Evolutionary conservation across 2,329 filamentous ascomycete genomes (phyloP), one percentile per base, ranked within the genome.

Genomic region (Ophiostoma novo-ulmi): DNA sequence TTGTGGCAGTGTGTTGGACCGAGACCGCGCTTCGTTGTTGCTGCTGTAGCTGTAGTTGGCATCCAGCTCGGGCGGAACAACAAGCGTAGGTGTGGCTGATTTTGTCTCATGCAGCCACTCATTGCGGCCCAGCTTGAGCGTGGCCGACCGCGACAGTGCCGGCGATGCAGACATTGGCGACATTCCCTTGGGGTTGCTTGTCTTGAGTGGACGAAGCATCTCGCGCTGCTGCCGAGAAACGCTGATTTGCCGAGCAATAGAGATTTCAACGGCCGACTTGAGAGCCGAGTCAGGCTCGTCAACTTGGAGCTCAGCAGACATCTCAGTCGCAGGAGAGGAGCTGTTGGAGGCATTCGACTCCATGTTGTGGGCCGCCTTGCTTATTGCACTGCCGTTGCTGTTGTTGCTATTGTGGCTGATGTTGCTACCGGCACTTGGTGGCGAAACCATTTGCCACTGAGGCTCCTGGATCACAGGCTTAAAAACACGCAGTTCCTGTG

Each of bases 191-290:
- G 38, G 73, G 67, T 76, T 73, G 71, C 75, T 76, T 31, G 78
- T 80, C 75, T 83, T 81, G 55, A 88, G 78, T 14, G 87, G 86
- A 67, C 84, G 82, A 22, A 90, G 79, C 73, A 89, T 79, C 75
- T 85, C 83, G 22, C 85, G 82, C 77, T 90, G 89, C 77, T 88
- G 83, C 14, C 85, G 80, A 14, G 87, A 89, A 36, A 91, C 81
- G 74, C 86, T 89, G 74, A 91, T 89, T 77, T 91, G 88, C 1
- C 89, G 82, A 0, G 88, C 88, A 74, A 91, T 90, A 1, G 88
- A 90, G 65, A 89, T 82, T 77, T 90, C 85, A 4, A 89, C 87
- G 1, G 88, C 86, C 63, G 83, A 83, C 73, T 84, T 83, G 17
- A 85, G 78, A 7, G 80, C 81, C 44, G 77, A 77, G 73, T 83